Conservation (phyloP, 352 stramenopile genomes). For the Vaucheria bursata region DNA sequence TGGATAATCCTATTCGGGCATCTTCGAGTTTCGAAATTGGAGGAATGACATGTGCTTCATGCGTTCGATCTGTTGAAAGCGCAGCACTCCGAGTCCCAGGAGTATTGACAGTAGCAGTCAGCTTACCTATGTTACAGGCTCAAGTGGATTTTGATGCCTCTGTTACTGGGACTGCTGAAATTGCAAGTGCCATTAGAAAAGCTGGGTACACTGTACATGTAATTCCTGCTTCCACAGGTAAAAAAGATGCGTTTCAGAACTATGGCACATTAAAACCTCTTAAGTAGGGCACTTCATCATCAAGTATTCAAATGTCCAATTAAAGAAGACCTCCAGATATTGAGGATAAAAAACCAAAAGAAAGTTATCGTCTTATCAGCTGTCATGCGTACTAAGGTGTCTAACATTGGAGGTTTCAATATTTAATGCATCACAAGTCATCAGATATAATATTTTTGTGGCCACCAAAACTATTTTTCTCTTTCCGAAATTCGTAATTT, state of each 20-base stretch:
- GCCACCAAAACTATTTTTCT: no score
- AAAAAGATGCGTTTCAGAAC: no score
- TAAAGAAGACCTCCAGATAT: no score
- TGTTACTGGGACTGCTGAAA: not conserved
- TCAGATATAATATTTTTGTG: no score
- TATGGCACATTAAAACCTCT: no score
- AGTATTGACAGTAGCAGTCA: slow-evolving; percentile 7
- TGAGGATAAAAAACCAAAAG: not conserved
- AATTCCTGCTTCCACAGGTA: not conserved
- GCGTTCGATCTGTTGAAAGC: slow-evolving; percentile 18
- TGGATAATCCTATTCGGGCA: not conserved
- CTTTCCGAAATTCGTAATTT: no score
- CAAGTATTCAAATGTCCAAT: no score
- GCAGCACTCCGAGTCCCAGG: slow-evolving; percentile 8
- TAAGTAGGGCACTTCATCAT: no score
- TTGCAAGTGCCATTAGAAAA: not conserved
- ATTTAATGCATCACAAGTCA: not conserved
- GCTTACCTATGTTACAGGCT: slow-evolving; percentile 15
- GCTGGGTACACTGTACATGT: not conserved
- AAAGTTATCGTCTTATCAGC: no score
- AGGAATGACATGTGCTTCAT: slow-evolving; percentile 24
- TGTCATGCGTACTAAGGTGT: not conserved
- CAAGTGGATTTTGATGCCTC: slow-evolving; percentile 14
- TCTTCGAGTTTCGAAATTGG: slow-evolving; percentile 10
- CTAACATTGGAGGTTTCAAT: slow-evolving; percentile 1